Evolutionary conservation across 352 stramenopile genomes (phyloP).

Genomic region (Hyaloperonospora arabidopsidis): DNA sequence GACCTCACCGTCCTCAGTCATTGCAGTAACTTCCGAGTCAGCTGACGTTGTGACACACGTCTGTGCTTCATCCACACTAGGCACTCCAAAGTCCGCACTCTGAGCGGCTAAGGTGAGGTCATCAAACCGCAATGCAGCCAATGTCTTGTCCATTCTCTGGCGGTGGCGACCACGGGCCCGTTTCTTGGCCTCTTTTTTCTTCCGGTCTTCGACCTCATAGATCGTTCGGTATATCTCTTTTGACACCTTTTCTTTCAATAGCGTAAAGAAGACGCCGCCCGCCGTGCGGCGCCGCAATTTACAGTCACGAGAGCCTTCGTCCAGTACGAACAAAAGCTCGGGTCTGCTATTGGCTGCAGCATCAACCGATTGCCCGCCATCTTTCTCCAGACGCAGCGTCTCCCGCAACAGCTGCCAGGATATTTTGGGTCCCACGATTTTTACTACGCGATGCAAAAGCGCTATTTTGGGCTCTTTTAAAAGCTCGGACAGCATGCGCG

Average conservation of each 20-base stretch:
- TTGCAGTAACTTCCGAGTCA: slow-evolving; percentile 5
- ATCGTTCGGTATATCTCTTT: slow-evolving; percentile 68
- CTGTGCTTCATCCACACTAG: slow-evolving; percentile 3
- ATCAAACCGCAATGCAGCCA: slow-evolving; percentile 50
- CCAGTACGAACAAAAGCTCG: slow-evolving; percentile 40
- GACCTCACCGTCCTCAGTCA: slow-evolving; percentile 28
- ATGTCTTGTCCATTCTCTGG: slow-evolving; percentile 54
- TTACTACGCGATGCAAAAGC: slow-evolving; percentile 66
- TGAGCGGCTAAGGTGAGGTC: slow-evolving; percentile 33
- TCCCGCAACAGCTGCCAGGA: slow-evolving; percentile 58
- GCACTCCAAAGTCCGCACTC: not conserved
- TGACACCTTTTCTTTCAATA: slow-evolving; percentile 54
- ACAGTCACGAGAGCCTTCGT: slow-evolving; percentile 31
- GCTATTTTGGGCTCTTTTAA: slow-evolving; percentile 62
- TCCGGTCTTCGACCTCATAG: slow-evolving; percentile 61
- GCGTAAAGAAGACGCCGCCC: slow-evolving; percentile 57
- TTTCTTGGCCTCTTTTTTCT: slow-evolving; percentile 74
- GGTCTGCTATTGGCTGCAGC: slow-evolving; percentile 39
- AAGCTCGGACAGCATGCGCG: slow-evolving; percentile 41
- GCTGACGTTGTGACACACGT: slow-evolving; percentile 1
- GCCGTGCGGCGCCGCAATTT: slow-evolving; percentile 57
- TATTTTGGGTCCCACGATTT: slow-evolving; percentile 48
- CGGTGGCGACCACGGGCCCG: slow-evolving; percentile 33
- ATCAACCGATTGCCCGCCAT: slow-evolving; percentile 50
- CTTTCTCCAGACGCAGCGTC: slow-evolving; percentile 55